A percentile compares a stretch with the other conserved stretches of the same genome.
Conservation (phyloP, 139 green algal genomes). For the Chlorella ohadii region DNA sequence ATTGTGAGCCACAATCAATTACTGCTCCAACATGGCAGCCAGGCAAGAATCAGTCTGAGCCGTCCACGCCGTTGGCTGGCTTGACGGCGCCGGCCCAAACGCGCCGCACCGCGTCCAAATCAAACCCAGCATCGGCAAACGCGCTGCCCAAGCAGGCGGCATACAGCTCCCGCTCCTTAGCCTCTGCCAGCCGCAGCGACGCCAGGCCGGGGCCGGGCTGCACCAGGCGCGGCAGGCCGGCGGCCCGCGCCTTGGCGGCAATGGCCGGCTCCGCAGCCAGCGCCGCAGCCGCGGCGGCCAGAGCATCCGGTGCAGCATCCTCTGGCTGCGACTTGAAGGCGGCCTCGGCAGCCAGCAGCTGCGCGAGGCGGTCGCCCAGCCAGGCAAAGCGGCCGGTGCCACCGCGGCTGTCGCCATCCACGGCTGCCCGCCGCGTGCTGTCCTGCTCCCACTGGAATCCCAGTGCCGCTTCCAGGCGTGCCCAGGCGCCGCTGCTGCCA, state of each 20-base stretch:
- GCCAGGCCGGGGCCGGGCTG: constrained; percentile 13
- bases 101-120: too few species aligned
- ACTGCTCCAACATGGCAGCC: too few species aligned
- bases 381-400: constrained; percentile 30
- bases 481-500: background rate
- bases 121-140: constrained; percentile 15
- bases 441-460: background rate
- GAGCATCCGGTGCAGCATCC: background rate
- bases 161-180: background rate
- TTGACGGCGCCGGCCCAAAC: too few species aligned
- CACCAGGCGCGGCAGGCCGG: constrained; percentile 10
- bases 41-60: too few species aligned
- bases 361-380: constrained; percentile 26
- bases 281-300: background rate
- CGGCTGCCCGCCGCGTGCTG: background rate
- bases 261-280: constrained; percentile 9
- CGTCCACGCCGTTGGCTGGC: too few species aligned
- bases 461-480: background rate
- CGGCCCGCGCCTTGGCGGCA: background rate
- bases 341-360: constrained; percentile 15
- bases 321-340: background rate
- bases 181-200: background rate
- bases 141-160: constrained; percentile 15
- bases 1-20: too few species aligned
- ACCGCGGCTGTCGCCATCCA: background rate